Conservation (phyloP, 768 basidiomycete species). For the Pisolithus tinctorius region DNA sequence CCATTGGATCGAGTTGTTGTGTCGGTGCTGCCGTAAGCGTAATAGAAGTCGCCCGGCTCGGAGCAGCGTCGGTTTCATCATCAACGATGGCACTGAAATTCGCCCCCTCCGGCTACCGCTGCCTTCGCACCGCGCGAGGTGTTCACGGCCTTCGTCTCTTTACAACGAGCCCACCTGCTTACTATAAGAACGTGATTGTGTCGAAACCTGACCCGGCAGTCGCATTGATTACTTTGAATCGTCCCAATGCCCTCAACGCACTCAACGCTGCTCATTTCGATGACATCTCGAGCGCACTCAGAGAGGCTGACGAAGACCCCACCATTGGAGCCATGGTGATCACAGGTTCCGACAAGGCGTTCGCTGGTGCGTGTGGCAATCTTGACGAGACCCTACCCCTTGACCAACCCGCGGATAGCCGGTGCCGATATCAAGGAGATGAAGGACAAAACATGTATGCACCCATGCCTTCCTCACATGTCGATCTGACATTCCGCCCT, state of each 20-base stretch:
- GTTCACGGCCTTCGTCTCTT: constrained; percentile 12
- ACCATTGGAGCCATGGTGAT: constrained; percentile 79
- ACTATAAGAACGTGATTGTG: constrained; percentile 63
- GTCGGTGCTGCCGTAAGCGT: not conserved
- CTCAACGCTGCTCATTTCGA: constrained; percentile 72
- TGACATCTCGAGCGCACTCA: constrained; percentile 76
- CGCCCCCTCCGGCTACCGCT: constrained; percentile 1
- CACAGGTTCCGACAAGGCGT: constrained; percentile 88
- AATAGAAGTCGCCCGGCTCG: not conserved
- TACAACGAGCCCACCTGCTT: constrained; percentile 23
- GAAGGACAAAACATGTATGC: constrained; percentile 89
- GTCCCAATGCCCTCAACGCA: constrained; percentile 88
- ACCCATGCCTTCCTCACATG: not conserved
- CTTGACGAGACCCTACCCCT: not conserved
- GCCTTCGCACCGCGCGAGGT: constrained; percentile 2
- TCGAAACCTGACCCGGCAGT: constrained; percentile 64
- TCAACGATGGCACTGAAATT: constrained; percentile 10
- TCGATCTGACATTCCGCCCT: not conserved
- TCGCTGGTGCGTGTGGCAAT: constrained; percentile 61
- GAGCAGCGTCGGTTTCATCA: not conserved
- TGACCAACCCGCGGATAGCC: constrained; percentile 38
- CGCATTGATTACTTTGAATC: constrained; percentile 79
- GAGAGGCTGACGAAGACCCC: constrained; percentile 62
- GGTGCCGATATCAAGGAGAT: constrained; percentile 99
- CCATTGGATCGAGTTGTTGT: too few relatives aligned